Evolutionary conservation across 139 green algal species (phyloP), one percentile per base, ranked within the genome.

Genomic region (Ulvella scutata): DNA sequence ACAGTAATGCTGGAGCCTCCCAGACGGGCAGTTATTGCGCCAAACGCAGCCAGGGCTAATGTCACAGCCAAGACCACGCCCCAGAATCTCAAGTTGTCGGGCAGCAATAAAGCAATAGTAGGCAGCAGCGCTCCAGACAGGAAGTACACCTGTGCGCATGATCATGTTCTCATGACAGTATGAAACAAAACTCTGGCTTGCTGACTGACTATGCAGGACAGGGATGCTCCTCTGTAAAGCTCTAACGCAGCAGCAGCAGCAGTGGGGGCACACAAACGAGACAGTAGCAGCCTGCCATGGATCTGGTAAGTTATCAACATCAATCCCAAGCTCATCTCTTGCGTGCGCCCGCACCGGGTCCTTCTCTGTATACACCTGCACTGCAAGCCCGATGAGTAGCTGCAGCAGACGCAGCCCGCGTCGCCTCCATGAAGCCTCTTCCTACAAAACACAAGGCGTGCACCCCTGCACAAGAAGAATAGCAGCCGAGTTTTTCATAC

Each of bases 261-360:
- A 31, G 38, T 37, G 61, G 20, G 37, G 10, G 10, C 26, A 7
- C 3, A 37, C 72, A 4, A 74, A 26, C n/a, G 44, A 74, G 21
- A 21, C 28, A 23, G n/a, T 26, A 6, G 35, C 60, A 23, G 61
- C 85, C 75, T 89, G 89, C 36, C 85, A 62, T 3, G 92, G 92
- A 76, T 93, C 93, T 26, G 89, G 81, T 35, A 95, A 78, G 26
- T 94, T 84, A 73, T 97, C 91, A 4, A 97, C 61, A 75, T 96
- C 91, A 39, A 97, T 97, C 61, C 92, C 92, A 60, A 97, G 82
- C 83, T 96, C 90, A 61, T 96, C 90, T 0, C 91, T 74, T 3
- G 90, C 91, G 74, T 97, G 92, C 0, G 92, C 86, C 0, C 87
- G 74, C n/a, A 97, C 80, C 2, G 92, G 88, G 61, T 96, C 90